Base-by-base conservation (phyloP, 805 yeast genomes). In the Kodamaea hsintzibuensis region DNA sequence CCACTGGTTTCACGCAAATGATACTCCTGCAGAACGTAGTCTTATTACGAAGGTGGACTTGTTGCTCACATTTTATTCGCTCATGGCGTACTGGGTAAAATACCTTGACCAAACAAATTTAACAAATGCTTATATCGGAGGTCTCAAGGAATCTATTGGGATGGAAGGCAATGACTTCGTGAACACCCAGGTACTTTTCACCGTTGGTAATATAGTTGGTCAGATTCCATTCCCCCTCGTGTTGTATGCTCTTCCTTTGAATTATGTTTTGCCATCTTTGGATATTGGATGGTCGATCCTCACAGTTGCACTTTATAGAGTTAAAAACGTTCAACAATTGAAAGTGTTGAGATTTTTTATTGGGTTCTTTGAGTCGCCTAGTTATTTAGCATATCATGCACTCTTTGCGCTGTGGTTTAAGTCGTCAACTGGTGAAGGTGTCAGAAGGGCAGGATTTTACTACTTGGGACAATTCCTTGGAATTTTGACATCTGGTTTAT, bases 321-420 rank as follows among this genome's bases (percentile, higher is more conserved):
- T 78, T 45, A 74, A 77, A 18, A 74, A 72, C 9, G 80, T 81
- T 13, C 68, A 72, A 1, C 82, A 82, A 48, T 69, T 89, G 39
- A 80, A 83, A 65, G 90, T 81, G 1, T 68, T 84, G 43, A 71
- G 95, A 50, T 88, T 88, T 61, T 76, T 88, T 42, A 76, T 87
- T 54, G 92, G 88, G 40, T 80, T 82, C 0, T 83, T 84, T 64
- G 95, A 89, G 65, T 83, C 89, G 2, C 83, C 86, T n/a, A 81
- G 67, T 22, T 72, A 70, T 52, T 60, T 69, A 38, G 67, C 72
- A 4, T 69, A 69, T 51, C 77, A 72, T 52, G 67, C 67, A 42
- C 76, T 60, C 77, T 82, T 70, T 59, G 61, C 61, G 30, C 51
- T 55, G 46, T 58, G 61, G 61, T 58, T 58, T 52, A 58, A 53